Conservation (phyloP, 257 asterid genomes). For the Ilex asprella region DNA sequence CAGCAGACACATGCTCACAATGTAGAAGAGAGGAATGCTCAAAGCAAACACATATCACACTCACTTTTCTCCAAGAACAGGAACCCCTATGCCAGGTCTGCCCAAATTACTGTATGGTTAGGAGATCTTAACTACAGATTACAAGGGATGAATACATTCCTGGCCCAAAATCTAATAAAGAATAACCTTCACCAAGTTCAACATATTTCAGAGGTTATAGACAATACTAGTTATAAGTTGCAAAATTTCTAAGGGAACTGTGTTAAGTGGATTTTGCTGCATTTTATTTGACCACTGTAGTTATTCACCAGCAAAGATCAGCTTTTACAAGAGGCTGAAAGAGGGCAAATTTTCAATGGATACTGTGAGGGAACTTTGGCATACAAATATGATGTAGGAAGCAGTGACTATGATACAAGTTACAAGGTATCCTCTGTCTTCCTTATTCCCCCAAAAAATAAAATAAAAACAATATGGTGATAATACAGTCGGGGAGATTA, state of each 20-base stretch:
- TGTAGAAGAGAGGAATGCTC: slow-evolving; percentile 54
- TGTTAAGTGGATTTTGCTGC: neutral
- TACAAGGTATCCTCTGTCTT: slow-evolving; percentile 33
- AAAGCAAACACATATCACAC: slow-evolving; percentile 44
- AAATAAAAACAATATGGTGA: too few relatives aligned
- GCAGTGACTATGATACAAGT: slow-evolving; percentile 62
- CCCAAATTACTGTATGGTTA: slow-evolving; percentile 60
- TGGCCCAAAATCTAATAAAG: slow-evolving; percentile 47
- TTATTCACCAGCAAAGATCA: slow-evolving; percentile 47
- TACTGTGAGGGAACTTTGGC: slow-evolving; percentile 62
- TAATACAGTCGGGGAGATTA: too few relatives aligned
- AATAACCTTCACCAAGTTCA: slow-evolving; percentile 39
- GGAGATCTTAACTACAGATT: slow-evolving; percentile 73
- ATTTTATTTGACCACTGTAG: slow-evolving; percentile 15
- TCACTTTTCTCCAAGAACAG: slow-evolving; percentile 42
- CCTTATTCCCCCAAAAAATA: too few relatives aligned
- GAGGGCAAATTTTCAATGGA: slow-evolving; percentile 62
- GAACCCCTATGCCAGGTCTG: slow-evolving; percentile 36
- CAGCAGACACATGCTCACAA: slow-evolving; percentile 58
- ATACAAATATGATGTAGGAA: slow-evolving; percentile 51
- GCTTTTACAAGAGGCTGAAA: slow-evolving; percentile 64
- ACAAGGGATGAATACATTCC: slow-evolving; percentile 42
- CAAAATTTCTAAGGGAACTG: too few relatives aligned
- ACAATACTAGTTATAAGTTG: neutral
- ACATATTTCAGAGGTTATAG: neutral